Base-by-base conservation (phyloP, 1,139 yeast species). In the Sugiyamaella pinicola region DNA sequence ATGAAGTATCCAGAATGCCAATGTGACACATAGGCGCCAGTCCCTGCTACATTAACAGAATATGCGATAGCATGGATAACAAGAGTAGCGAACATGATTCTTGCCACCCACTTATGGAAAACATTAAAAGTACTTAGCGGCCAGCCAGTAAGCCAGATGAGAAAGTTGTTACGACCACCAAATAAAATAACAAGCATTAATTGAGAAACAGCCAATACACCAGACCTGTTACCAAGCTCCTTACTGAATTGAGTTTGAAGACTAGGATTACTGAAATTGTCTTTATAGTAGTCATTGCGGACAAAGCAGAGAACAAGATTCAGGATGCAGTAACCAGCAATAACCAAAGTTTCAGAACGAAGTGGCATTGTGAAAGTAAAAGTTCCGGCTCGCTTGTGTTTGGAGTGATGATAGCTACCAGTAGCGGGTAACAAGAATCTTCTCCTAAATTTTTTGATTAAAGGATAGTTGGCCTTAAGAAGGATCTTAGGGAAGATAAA, bases 61-160 rank as follows among this genome's bases (percentile, higher is more conserved):
- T 56, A 62, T 10, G 58, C 55, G n/a, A 63, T 58, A 13, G 65
- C 62, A 54, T 72, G 75, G 19, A 69, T 58, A 9, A 70, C 46
- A 0, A 79, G 71, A 60, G 81, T 84, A 1, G 74, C 49, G 51
- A 81, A 70, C 17, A 79, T 67, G 3, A 79, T 66, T 67, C 93
- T 76, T 1, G 84, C 81, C 5, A 81, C 64, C 85, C 87, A 83
- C 62, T 84, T 81, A 69, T 87, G 95, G 65, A 82, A 77, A 19
- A 79, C 72, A 54, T 83, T 72, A 64, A 85, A 84, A 43, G 87
- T 76, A 1, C 83, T 72, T 60, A 78, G 78, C 21, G 80, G 74
- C 85, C 89, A 83, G 41, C 89, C 87, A 2, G 89, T 82, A 40
- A 82, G 47, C 74, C 79, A 76, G 58, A 81, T 80, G 62, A 86